Base-by-base conservation (phyloP, 2,329 filamentous ascomycete species). In the Chaetomium sp. region DNA sequence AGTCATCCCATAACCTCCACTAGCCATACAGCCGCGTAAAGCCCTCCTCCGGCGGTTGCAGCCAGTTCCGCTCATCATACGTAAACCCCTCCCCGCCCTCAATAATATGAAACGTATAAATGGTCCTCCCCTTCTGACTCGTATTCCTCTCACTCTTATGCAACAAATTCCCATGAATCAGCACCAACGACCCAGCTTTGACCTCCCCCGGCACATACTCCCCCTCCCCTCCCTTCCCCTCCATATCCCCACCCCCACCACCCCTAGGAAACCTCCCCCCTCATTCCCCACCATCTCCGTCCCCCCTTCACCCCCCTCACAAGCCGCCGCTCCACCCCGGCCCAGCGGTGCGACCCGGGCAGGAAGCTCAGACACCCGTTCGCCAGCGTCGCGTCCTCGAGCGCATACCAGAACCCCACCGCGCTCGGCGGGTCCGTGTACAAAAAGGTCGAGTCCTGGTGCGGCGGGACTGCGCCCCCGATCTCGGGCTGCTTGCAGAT, bases 401-500 rank as follows among this genome's bases (percentile, higher is more conserved):
- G 84, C 13, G 95, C 95, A 77, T 97, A 96, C 95, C 95, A 99
- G 80, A 94, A 98, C 0, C 95, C 95, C 2, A 98, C 91, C 0
- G 95, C 95, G 47, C 87, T 91, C 0, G 94, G 94, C 45, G 92
- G 90, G 69, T 93, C 81, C 1, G 95, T 98, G 76, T 96, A 98
- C 67, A 99, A 72, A 71, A 98, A 99, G 0, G 92, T 93, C 69
- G 87, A 92, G 77, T 98, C 94, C 79, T 97, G 93, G 76, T 99
- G 95, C 25, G 92, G 87, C 0, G 90, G 92, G 51, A 98, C 95
- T 1, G 91, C 90, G 25, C 91, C 94, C 31, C 95, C 95, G 60
- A 98, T 97, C 78, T 96, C 92, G 25, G 95, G 93, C 79, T 97
- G 94, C 78, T 99, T 99, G 85, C 93, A 97, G 72, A 99, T 98